These are phyloP conservation scores for Orychophragmus violaceus DNA, from an alignment of 345 rosid species.

Conservation along the genomic window DNA sequence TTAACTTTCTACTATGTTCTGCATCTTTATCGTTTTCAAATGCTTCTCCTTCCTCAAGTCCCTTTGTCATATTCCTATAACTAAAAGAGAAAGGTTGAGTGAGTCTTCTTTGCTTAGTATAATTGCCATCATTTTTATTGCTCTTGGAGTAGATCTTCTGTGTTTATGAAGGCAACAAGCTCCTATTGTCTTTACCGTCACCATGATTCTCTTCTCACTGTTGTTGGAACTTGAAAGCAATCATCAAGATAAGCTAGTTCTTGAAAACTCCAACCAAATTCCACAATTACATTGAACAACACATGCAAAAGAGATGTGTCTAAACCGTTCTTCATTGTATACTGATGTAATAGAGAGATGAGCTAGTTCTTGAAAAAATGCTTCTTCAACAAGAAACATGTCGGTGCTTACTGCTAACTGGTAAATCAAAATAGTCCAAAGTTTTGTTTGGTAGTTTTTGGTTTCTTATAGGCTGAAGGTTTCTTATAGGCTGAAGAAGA, in stretches of 20 bases:
- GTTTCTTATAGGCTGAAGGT: background rate
- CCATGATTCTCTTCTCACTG: background rate
- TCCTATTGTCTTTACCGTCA: background rate
- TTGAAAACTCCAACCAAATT: background rate
- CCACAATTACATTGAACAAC: background rate
- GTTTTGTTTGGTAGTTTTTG: background rate
- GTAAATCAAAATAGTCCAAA: conserved; percentile 2
- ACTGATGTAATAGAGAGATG: background rate
- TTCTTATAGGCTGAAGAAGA: background rate
- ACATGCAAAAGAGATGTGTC: background rate
- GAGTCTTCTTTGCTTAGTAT: background rate
- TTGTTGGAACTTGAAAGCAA: background rate
- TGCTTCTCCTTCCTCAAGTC: background rate
- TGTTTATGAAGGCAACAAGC: background rate
- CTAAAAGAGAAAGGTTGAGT: conserved; percentile 10
- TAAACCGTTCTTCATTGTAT: background rate
- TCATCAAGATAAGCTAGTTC: background rate
- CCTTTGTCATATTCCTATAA: background rate
- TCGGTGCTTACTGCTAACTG: conserved; percentile 4
- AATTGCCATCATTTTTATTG: background rate
- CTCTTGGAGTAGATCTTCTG: background rate
- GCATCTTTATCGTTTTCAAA: background rate
- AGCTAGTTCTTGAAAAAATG: background rate
- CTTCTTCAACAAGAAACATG: conserved; percentile 20
- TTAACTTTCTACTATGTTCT: background rate